These are phyloP conservation scores for Phaseolus coccineus DNA, from an alignment of 331 rosid genomes.

Conservation along the genomic window DNA sequence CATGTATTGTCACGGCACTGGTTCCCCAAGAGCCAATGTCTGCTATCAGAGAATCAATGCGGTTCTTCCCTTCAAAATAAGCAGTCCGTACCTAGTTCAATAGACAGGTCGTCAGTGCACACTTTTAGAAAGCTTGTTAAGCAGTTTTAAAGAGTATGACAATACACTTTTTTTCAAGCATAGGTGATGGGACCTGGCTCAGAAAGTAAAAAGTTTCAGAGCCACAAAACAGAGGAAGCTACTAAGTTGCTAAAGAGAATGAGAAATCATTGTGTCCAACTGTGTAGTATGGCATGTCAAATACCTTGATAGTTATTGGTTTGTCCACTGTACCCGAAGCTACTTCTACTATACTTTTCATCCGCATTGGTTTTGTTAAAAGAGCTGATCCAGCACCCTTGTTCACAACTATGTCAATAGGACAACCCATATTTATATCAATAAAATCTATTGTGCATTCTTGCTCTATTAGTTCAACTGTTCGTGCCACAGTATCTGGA, in stretches of 20 bases:
- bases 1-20: slow-evolving; percentile 84
- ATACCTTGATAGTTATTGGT: slow-evolving; percentile 83
- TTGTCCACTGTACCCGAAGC: slow-evolving; percentile 76
- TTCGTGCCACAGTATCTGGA: slow-evolving; percentile 79
- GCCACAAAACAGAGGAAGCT: slow-evolving; percentile 3
- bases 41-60: slow-evolving; percentile 80
- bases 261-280: slow-evolving; percentile 22
- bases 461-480: slow-evolving; percentile 81
- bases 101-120: slow-evolving; percentile 14
- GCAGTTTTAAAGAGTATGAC: slow-evolving; percentile 10
- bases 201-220: background rate
- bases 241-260: slow-evolving; percentile 31
- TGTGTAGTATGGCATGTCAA: slow-evolving; percentile 24
- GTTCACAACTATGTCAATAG: slow-evolving; percentile 88
- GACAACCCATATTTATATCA: slow-evolving; percentile 98
- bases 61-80: slow-evolving; percentile 87
- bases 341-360: slow-evolving; percentile 74
- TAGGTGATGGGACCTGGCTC: background rate
- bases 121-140: slow-evolving; percentile 17
- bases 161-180: background rate
- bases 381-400: slow-evolving; percentile 99
- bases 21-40: slow-evolving; percentile 87
- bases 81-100: slow-evolving; percentile 83
- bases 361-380: slow-evolving; percentile 87
- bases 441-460: slow-evolving; percentile 85